Evolutionary conservation across 1,284 basidiomycete genomes (phyloP), one percentile per base, ranked within the genome.

Genomic region (Trametes versicolor): DNA sequence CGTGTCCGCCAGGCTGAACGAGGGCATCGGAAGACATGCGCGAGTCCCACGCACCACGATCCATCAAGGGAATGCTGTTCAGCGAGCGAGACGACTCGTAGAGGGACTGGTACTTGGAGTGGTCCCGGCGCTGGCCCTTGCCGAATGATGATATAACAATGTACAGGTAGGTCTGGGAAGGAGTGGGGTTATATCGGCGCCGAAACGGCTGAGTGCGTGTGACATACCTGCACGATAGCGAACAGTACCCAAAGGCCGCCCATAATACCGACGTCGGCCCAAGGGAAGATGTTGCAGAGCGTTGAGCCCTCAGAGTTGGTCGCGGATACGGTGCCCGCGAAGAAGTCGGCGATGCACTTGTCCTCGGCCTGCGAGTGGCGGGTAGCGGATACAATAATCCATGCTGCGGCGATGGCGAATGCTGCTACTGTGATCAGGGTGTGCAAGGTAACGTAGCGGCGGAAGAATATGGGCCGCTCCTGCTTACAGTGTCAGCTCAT

Each of bases 261-360:
- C 94, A 97, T 96, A 67, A 97, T 80, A 41, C 96, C 96, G n/a
- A 97, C 81, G 74, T 94, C 92, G 6, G 94, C 92, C 94, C 94
- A 97, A 8, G 94, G 84, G 74, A 97, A 96, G 60, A 96, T 91
- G 57, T 90, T 83, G 79, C 96, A 97, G 19, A 97, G 81, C 1
- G 85, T 88, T 52, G 88, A 77, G 9, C 86, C 89, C 76, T 92
- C 87, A 25, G 81, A 78, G 49, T 82, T 76, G 2, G 79, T 80
- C 13, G 77, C 68, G 13, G 80, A 78, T 29, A 77, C 70, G 62
- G 69, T 72, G 49, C 76, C 63, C 23, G 72, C 68, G 71, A 90
- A 92, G 81, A 90, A 94, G 57, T 85, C 80, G 4, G 74, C 73
- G 65, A 90, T 78, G 76, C 96, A 98, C 8, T 83, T 82, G 0